phyloP scores from a whole-genome alignment of 768 basidiomycete genomes.

The Collybia sp. region DNA sequence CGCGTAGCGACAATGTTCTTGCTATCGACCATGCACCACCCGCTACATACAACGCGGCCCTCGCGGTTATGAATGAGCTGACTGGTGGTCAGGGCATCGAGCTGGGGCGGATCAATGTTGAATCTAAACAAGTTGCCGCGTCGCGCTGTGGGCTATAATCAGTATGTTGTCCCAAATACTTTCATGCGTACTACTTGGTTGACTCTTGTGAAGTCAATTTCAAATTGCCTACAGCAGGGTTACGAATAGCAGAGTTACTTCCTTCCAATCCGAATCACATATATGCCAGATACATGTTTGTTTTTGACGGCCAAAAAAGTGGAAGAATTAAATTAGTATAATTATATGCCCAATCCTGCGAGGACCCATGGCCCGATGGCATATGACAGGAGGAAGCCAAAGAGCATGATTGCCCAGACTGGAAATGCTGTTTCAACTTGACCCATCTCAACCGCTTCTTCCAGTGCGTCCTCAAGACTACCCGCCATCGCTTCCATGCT shows the following conservation, averaged over 20 bases:
- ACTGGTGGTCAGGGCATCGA: constrained; percentile 41
- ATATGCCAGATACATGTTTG: too few species aligned
- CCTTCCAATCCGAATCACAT: too few species aligned
- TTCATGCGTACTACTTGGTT: too few species aligned
- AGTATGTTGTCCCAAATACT: too few species aligned
- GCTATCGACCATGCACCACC: constrained; percentile 46
- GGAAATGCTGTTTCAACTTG: background rate
- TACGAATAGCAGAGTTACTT: too few species aligned
- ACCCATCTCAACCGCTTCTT: constrained; percentile 55
- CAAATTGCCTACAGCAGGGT: too few species aligned
- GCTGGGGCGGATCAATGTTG: constrained; percentile 44
- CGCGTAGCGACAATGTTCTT: constrained; percentile 38
- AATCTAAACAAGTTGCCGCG: constrained; percentile 33
- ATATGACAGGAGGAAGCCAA: background rate
- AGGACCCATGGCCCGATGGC: background rate
- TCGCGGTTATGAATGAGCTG: constrained; percentile 47
- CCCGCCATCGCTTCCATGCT: constrained; percentile 73
- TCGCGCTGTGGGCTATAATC: constrained; percentile 45
- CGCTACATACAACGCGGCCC: constrained; percentile 43
- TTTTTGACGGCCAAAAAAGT: too few species aligned
- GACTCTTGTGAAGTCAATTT: too few species aligned
- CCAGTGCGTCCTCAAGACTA: constrained; percentile 50
- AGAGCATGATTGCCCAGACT: background rate
- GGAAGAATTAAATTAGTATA: too few species aligned
- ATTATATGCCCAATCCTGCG: background rate